These are phyloP conservation scores for Neoarthrinium moseri DNA, from an alignment of 2,329 filamentous ascomycete species.

Conservation along the genomic window DNA sequence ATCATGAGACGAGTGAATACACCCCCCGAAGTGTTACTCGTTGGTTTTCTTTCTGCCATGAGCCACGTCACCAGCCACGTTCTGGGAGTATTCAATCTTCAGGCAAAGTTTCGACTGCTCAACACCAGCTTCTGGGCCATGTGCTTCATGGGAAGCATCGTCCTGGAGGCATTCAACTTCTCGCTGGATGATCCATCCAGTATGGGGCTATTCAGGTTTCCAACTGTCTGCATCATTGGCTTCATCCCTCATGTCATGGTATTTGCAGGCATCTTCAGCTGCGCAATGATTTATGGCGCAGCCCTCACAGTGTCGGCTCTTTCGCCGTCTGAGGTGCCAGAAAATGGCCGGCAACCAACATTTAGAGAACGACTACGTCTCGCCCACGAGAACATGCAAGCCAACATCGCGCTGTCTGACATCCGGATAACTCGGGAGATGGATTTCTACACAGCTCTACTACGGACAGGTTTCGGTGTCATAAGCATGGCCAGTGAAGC, in stretches of 20 bases:
- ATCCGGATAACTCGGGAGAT: slow-evolving; percentile 82
- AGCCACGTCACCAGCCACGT: slow-evolving; percentile 85
- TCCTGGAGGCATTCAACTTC: slow-evolving; percentile 69
- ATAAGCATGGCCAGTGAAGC: slow-evolving; percentile 94
- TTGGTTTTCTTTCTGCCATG: slow-evolving; percentile 84
- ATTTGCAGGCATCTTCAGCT: slow-evolving; percentile 73
- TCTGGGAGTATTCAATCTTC: slow-evolving; percentile 76
- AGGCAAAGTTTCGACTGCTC: slow-evolving; percentile 75
- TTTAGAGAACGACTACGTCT: slow-evolving; percentile 62
- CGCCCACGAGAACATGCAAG: slow-evolving; percentile 88
- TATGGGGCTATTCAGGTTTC: slow-evolving; percentile 77
- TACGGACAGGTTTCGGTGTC: slow-evolving; percentile 83
- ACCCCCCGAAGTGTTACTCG: slow-evolving; percentile 81
- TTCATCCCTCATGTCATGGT: slow-evolving; percentile 95
- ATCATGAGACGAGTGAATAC: slow-evolving; percentile 82
- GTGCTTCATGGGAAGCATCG: slow-evolving; percentile 83
- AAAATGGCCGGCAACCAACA: slow-evolving; percentile 30
- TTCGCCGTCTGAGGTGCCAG: slow-evolving; percentile 53
- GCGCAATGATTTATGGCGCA: slow-evolving; percentile 72
- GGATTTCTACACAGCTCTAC: slow-evolving; percentile 90
- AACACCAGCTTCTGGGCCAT: slow-evolving; percentile 89
- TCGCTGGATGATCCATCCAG: slow-evolving; percentile 58
- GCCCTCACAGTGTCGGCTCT: slow-evolving; percentile 76
- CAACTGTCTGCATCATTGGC: slow-evolving; percentile 90
- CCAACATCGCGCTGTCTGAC: slow-evolving; percentile 79